phyloP scores from a whole-genome alignment of 2,329 filamentous ascomycete species.

The Ophiostoma ulmi region DNA sequence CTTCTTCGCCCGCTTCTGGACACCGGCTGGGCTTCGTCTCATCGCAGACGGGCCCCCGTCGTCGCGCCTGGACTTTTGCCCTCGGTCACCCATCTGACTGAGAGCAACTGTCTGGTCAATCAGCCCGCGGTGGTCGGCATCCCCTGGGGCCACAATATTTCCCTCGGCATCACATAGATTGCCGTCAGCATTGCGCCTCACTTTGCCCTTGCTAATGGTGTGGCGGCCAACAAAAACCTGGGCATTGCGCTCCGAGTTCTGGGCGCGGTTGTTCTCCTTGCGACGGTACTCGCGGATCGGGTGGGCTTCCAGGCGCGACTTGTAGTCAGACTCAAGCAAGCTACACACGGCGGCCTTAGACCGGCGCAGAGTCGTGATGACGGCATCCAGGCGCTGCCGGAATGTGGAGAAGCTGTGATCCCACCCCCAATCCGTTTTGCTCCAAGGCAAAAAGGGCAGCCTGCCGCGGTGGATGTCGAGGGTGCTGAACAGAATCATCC shows the following conservation, averaged over 20 bases:
- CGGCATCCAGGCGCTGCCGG: conserved; percentile 24
- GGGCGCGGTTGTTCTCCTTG: conserved; percentile 28
- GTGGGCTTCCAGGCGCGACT: conserved; percentile 26
- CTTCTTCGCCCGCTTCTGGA: background rate
- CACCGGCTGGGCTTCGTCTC: background rate
- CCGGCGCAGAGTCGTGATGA: conserved; percentile 23
- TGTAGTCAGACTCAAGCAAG: conserved; percentile 27
- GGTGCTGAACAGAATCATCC: conserved; percentile 26
- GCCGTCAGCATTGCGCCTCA: conserved; percentile 22
- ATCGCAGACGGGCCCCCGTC: background rate
- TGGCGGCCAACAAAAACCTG: conserved; percentile 28
- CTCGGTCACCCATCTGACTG: conserved; percentile 6
- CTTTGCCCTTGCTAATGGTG: conserved; percentile 24
- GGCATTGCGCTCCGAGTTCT: conserved; percentile 28
- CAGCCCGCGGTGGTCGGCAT: conserved; percentile 20
- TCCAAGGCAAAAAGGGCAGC: conserved; percentile 26
- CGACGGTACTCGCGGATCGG: conserved; percentile 27
- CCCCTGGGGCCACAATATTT: conserved; percentile 23
- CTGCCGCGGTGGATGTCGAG: conserved; percentile 25
- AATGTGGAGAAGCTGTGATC: conserved; percentile 24
- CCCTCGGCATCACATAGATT: conserved; percentile 27
- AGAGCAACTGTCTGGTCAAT: conserved; percentile 27
- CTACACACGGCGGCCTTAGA: conserved; percentile 28
- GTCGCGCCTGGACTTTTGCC: background rate
- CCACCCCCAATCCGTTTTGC: conserved; percentile 28